A percentile compares a stretch with the other conserved stretches of the same genome.
These are phyloP conservation scores for Amanita brunnescens DNA, from an alignment of 768 basidiomycete species.

Conservation along the genomic window DNA sequence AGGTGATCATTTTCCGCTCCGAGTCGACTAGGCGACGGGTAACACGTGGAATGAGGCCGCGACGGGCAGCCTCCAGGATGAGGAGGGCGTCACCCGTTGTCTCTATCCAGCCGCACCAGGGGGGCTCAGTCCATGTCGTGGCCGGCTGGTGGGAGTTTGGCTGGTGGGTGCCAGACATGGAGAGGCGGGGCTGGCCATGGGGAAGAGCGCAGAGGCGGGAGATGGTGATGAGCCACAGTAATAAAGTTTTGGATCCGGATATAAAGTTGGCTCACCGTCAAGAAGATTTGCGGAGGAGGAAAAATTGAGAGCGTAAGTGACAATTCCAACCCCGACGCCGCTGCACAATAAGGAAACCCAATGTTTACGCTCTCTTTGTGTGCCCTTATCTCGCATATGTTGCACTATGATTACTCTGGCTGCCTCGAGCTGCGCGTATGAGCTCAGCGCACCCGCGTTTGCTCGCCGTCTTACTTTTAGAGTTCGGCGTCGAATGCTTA, in stretches of 20 bases:
- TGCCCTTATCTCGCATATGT: neutral
- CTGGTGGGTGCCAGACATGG: slow-evolving; percentile 31
- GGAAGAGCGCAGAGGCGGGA: slow-evolving; percentile 18
- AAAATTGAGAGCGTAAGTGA: slow-evolving; percentile 29
- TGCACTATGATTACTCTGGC: too few relatives aligned
- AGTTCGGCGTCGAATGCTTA: slow-evolving; percentile 7
- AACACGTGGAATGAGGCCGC: slow-evolving; percentile 86
- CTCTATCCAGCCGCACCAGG: slow-evolving; percentile 93
- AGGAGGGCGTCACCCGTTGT: slow-evolving; percentile 94
- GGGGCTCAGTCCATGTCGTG: slow-evolving; percentile 74
- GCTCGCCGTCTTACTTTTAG: neutral
- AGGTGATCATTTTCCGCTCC: slow-evolving; percentile 88
- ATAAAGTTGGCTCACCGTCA: slow-evolving; percentile 69
- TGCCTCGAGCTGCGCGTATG: too few relatives aligned
- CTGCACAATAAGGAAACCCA: slow-evolving; percentile 11
- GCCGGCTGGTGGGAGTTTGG: slow-evolving; percentile 22
- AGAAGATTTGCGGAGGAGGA: slow-evolving; percentile 53
- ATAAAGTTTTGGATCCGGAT: slow-evolving; percentile 52
- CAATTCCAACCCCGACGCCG: slow-evolving; percentile 34
- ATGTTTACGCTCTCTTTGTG: slow-evolving; percentile 21
- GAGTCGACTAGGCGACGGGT: slow-evolving; percentile 88
- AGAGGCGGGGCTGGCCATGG: slow-evolving; percentile 14
- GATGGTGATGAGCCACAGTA: slow-evolving; percentile 29
- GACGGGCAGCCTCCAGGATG: slow-evolving; percentile 88
- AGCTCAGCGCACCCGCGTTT: neutral